Conservation (phyloP, 495 filamentous ascomycete genomes). For the Parmelia sp. region DNA sequence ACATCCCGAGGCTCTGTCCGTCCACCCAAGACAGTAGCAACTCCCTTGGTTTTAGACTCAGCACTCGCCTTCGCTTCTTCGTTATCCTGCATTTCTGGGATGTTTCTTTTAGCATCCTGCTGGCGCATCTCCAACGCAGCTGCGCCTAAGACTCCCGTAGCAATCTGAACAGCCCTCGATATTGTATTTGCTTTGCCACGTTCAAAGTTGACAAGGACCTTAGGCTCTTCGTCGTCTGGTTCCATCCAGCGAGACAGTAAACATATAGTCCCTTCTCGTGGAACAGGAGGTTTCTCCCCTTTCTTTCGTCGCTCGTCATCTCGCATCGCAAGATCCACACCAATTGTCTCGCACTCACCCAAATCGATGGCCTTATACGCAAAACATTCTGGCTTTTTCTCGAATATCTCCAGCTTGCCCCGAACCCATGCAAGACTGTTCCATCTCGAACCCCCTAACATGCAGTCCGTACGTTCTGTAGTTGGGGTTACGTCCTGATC, state of each 20-base stretch:
- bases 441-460: background rate
- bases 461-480: background rate
- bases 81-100: background rate
- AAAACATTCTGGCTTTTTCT: background rate
- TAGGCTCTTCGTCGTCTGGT: background rate
- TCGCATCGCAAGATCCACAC: background rate
- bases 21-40: background rate
- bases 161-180: background rate
- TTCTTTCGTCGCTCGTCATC: background rate
- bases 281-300: fast-evolving
- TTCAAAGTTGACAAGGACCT: background rate
- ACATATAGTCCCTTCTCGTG: background rate
- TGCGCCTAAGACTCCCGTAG: background rate
- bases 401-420: background rate
- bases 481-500: background rate
- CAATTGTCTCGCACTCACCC: background rate
- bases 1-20: background rate
- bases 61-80: background rate
- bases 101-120: background rate
- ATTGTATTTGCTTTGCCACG: background rate
- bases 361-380: background rate
- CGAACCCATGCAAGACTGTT: background rate
- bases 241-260: background rate
- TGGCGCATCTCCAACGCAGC: background rate
- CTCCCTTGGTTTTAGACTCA: too few species aligned